A percentile compares a stretch with the other conserved stretches of the same genome.
Conservation (phyloP, 495 filamentous ascomycete genomes). For the Aspergillus baeticus region DNA sequence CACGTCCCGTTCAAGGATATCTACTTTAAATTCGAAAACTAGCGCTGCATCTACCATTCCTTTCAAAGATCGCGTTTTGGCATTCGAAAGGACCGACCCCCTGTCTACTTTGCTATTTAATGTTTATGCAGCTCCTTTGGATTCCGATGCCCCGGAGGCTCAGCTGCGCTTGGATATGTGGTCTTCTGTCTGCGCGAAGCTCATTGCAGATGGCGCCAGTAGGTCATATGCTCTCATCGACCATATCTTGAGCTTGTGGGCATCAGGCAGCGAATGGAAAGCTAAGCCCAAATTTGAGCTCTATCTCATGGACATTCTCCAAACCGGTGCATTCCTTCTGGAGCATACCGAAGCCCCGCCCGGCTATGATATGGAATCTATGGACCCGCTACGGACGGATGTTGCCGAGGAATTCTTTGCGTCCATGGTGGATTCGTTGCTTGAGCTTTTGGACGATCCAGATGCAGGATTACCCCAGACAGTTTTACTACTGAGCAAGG, state of each 20-base stretch:
- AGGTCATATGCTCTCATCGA: constrained; percentile 41
- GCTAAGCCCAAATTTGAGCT: constrained; percentile 85
- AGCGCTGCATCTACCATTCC: constrained; percentile 56
- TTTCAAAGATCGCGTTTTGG: constrained; percentile 48
- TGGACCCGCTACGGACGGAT: constrained; percentile 71
- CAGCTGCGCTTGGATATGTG: constrained; percentile 78
- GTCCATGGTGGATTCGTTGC: constrained; percentile 75
- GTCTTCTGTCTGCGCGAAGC: constrained; percentile 81
- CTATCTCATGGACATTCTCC: constrained; percentile 88
- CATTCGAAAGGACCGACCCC: constrained; percentile 85
- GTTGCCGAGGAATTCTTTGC: constrained; percentile 89
- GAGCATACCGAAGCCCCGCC: constrained; percentile 66
- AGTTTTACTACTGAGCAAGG: constrained; percentile 76
- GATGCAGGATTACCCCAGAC: constrained; percentile 82
- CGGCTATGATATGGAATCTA: constrained; percentile 43
- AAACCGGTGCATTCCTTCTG: constrained; percentile 87
- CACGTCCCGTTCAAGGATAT: constrained; percentile 59
- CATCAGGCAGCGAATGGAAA: constrained; percentile 83
- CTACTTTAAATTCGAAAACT: constrained; percentile 47
- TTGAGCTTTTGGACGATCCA: constrained; percentile 75
- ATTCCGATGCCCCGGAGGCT: constrained; percentile 77
- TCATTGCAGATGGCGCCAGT: constrained; percentile 49
- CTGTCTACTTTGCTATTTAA: constrained; percentile 84
- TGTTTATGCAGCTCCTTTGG: constrained; percentile 68
- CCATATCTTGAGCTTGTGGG: constrained; percentile 74